A percentile compares a stretch with the other conserved stretches of the same genome.
These are phyloP conservation scores for Baorangia bicolor DNA, from an alignment of 768 basidiomycete genomes.

Conservation along the genomic window DNA sequence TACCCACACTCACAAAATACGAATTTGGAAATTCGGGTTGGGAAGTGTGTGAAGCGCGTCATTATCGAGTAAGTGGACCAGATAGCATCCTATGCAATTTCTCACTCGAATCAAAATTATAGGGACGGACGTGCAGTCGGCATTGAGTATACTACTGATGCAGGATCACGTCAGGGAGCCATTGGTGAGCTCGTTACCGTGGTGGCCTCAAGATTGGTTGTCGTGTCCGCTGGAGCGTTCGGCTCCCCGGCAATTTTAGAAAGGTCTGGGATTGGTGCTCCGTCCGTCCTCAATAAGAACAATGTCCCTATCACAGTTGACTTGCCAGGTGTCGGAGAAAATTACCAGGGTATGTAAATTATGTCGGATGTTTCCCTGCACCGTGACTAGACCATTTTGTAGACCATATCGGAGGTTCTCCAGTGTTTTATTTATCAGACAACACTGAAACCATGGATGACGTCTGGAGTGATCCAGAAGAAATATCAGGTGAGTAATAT, in stretches of 20 bases:
- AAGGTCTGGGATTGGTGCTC: too few species aligned
- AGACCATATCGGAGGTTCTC: slow-evolving; percentile 32
- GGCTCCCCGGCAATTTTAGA: too few species aligned
- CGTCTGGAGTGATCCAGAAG: slow-evolving; percentile 38
- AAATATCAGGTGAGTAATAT: slow-evolving; percentile 37
- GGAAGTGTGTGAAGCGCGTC: too few species aligned
- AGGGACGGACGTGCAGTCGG: slow-evolving; percentile 37
- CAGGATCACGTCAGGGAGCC: too few species aligned
- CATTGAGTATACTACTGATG: slow-evolving; percentile 34
- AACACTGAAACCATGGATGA: too few species aligned
- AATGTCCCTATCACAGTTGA: slow-evolving; percentile 32
- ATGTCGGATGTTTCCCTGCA: neutral
- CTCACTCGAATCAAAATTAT: too few species aligned
- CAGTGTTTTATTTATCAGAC: slow-evolving; percentile 39
- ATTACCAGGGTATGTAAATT: too few species aligned
- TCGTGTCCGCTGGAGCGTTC: too few species aligned
- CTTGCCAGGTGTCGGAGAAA: too few species aligned
- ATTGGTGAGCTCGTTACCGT: slow-evolving; percentile 17
- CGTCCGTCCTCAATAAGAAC: slow-evolving; percentile 27
- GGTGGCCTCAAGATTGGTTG: too few species aligned
- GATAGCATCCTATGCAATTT: neutral
- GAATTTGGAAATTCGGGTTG: slow-evolving; percentile 33
- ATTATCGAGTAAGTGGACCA: slow-evolving; percentile 34
- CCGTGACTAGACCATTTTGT: too few species aligned
- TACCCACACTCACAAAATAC: slow-evolving; percentile 30